A percentile compares a stretch with the other conserved stretches of the same genome.
phyloP scores from a whole-genome alignment of 805 yeast species.

The Metschnikowia anglica region DNA sequence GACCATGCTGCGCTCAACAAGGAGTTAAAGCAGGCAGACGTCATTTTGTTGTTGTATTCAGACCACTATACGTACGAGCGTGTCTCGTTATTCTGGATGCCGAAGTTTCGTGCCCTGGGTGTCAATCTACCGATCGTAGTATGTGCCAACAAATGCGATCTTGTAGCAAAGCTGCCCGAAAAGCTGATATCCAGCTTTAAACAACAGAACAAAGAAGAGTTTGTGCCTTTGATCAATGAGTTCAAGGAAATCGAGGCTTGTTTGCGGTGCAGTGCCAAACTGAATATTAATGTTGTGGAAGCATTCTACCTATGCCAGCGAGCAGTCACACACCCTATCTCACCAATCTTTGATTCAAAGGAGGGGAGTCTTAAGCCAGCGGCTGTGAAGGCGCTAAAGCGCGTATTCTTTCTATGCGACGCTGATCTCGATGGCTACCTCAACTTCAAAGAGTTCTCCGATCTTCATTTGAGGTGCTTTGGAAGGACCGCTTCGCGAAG shows the following conservation, averaged over 20 bases:
- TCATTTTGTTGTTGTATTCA: conserved; percentile 89
- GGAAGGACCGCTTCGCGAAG: conserved; percentile 37
- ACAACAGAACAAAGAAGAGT: conserved; percentile 62
- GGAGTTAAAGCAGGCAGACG: conserved; percentile 83
- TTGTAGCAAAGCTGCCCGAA: conserved; percentile 31
- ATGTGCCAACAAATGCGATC: conserved; percentile 79
- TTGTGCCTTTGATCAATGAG: conserved; percentile 81
- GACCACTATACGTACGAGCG: conserved; percentile 95
- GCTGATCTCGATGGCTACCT: conserved; percentile 86
- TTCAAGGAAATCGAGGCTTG: conserved; percentile 94
- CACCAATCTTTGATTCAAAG: conserved; percentile 92
- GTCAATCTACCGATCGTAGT: conserved; percentile 91
- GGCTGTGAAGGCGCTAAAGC: conserved; percentile 69
- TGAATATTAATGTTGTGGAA: conserved; percentile 82
- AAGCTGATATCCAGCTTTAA: conserved; percentile 26
- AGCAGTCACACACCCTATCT: conserved; percentile 87
- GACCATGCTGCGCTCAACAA: conserved; percentile 60
- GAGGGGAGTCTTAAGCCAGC: conserved; percentile 77
- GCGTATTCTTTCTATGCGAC: conserved; percentile 85
- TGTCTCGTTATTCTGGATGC: conserved; percentile 91
- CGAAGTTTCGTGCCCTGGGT: conserved; percentile 87
- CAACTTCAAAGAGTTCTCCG: conserved; percentile 66
- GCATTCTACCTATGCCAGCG: conserved; percentile 91
- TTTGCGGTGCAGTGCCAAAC: conserved; percentile 81
- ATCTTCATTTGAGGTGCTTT: conserved; percentile 75